These are phyloP conservation scores for Globisporangium cederbergense DNA, from an alignment of 352 stramenopile genomes.

Conservation along the genomic window DNA sequence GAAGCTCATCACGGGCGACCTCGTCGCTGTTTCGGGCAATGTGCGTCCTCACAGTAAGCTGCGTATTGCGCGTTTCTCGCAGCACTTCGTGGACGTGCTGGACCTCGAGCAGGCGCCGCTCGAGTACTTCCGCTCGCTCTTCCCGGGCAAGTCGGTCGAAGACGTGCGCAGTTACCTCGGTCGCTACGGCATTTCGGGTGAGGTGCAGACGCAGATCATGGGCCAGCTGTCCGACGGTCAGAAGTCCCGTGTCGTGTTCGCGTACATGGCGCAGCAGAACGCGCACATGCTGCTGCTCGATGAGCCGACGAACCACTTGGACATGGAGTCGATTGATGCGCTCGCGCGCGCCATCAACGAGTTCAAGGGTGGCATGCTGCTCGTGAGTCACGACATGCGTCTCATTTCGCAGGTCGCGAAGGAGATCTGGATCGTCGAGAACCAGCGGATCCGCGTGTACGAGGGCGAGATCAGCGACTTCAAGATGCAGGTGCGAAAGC, in stretches of 20 bases:
- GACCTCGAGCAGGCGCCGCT: conserved; percentile 93
- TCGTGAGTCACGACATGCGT: conserved; percentile 99
- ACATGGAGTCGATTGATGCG: conserved; percentile 96
- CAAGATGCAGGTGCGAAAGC: conserved; percentile 65
- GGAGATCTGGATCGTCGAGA: conserved; percentile 99
- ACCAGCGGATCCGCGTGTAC: conserved; percentile 96
- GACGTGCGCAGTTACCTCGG: conserved; percentile 95
- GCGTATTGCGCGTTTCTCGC: conserved; percentile 95
- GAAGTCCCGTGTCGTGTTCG: conserved; percentile 97
- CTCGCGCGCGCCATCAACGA: conserved; percentile 97
- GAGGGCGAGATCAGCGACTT: conserved; percentile 98
- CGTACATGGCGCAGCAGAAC: conserved; percentile 96
- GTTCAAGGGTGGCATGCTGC: conserved; percentile 96
- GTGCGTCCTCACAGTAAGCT: conserved; percentile 96
- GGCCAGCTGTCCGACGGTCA: conserved; percentile 95
- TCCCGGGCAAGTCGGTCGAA: conserved; percentile 92
- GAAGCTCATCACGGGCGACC: conserved; percentile 97
- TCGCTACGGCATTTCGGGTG: conserved; percentile 94
- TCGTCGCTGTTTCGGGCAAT: conserved; percentile 91
- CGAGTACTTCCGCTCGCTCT: conserved; percentile 95
- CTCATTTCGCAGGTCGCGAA: conserved; percentile 98
- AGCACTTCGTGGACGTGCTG: conserved; percentile 99
- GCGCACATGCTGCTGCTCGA: conserved; percentile 95
- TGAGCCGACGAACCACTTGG: conserved; percentile 90
- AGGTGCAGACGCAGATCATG: conserved; percentile 97